These are phyloP conservation scores for Penicillium sp. DNA, from an alignment of 2,329 filamentous ascomycete species.

Conservation along the genomic window DNA sequence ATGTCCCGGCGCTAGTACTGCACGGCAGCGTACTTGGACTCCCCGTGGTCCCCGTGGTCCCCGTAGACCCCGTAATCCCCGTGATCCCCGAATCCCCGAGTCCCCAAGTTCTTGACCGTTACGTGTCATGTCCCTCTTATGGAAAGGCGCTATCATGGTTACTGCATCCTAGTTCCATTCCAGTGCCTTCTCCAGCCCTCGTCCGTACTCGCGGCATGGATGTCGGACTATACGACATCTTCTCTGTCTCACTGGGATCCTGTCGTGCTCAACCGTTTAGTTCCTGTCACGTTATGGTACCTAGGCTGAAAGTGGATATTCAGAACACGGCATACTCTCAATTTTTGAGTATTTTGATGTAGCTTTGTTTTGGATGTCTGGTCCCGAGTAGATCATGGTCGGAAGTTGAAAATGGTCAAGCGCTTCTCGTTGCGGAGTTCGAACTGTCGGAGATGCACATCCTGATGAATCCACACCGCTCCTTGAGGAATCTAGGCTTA, in stretches of 20 bases:
- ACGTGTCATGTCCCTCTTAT: slow-evolving; percentile 30
- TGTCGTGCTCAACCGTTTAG: neutral
- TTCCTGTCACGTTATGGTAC: neutral
- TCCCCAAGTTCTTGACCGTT: slow-evolving; percentile 21
- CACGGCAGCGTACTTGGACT: neutral
- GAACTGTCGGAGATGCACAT: neutral
- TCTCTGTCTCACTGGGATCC: neutral
- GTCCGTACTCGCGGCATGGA: neutral
- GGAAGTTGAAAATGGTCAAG: neutral
- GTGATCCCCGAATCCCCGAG: slow-evolving; percentile 8
- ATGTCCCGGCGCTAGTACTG: neutral
- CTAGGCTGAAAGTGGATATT: neutral
- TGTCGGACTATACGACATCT: neutral
- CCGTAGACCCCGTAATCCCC: neutral
- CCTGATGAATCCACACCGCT: slow-evolving; percentile 9
- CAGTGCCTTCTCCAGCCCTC: neutral
- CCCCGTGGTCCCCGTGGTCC: neutral
- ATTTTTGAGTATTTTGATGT: neutral
- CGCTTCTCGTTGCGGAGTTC: neutral
- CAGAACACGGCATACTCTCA: neutral
- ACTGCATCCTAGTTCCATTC: neutral
- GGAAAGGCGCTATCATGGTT: slow-evolving; percentile 15
- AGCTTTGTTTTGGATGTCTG: neutral
- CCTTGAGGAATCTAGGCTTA: neutral
- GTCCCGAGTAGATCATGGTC: neutral